phyloP scores from a whole-genome alignment of 257 asterid genomes.

The Gentiana straminea region DNA sequence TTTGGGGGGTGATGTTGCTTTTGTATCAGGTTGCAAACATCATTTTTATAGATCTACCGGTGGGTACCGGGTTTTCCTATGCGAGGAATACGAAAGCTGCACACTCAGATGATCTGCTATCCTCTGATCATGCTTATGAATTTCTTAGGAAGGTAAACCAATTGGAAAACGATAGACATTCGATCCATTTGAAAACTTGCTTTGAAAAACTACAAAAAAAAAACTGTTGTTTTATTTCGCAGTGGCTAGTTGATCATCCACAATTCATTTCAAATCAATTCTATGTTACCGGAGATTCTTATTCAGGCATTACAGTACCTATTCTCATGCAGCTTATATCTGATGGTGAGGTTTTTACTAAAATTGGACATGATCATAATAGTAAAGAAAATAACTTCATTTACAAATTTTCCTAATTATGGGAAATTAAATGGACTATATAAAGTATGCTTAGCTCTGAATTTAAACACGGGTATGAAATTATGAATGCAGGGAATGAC shows the following conservation, averaged over 20 bases:
- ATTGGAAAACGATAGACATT: no score
- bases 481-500: constrained; percentile 13
- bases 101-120: constrained; percentile 5
- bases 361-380: no score
- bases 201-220: neutral
- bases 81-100: constrained; percentile 16
- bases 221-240: neutral
- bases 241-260: constrained; percentile 22
- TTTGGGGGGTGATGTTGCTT: neutral
- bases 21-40: constrained; percentile 15
- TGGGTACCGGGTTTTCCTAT: constrained; percentile 24
- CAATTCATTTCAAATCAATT: constrained; percentile 14
- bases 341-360: constrained; percentile 7
- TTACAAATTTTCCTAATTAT: no score
- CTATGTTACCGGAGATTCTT: constrained; percentile 22
- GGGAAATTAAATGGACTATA: no score
- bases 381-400: no score
- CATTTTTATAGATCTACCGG: constrained; percentile 20
- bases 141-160: constrained; percentile 19
- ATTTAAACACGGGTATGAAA: no score
- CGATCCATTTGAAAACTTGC: neutral
- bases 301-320: constrained; percentile 14
- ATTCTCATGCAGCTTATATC: constrained; percentile 17
- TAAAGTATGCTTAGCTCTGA: no score
- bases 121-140: constrained; percentile 11